Conservation (phyloP, 2,329 filamentous ascomycete species). For the Bipolaris zeicola region DNA sequence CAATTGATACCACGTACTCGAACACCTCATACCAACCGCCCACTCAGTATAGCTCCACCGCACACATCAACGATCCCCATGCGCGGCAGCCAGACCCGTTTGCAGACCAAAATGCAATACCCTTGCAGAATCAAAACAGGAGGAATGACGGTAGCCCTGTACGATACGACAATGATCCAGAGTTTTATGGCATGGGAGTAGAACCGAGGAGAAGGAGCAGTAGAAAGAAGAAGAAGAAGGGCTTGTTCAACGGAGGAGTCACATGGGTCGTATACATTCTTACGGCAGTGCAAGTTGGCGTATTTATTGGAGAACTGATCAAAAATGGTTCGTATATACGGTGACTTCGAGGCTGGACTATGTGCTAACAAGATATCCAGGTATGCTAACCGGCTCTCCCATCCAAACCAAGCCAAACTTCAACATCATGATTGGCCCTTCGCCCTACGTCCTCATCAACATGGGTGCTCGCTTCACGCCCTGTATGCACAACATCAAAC, state of each 20-base stretch:
- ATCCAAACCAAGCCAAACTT: constrained; percentile 83
- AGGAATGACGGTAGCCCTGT: constrained; percentile 45
- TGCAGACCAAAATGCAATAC: constrained; percentile 56
- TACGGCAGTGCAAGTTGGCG: constrained; percentile 74
- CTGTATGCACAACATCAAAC: constrained; percentile 86
- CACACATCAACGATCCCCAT: constrained; percentile 43
- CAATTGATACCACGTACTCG: constrained; percentile 61
- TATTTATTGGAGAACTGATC: constrained; percentile 88
- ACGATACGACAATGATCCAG: constrained; percentile 48
- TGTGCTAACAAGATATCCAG: constrained; percentile 50
- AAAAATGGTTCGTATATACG: constrained; percentile 69
- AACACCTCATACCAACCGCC: constrained; percentile 39
- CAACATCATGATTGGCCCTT: constrained; percentile 97
- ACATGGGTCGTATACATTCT: constrained; percentile 86
- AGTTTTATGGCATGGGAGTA: constrained; percentile 40
- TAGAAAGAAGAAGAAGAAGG: constrained; percentile 53
- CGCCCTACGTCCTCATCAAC: constrained; percentile 87
- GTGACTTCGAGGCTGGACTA: background rate
- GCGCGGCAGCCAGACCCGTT: constrained; percentile 58
- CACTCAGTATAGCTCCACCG: constrained; percentile 36
- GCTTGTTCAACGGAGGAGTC: constrained; percentile 63
- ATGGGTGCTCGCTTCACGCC: constrained; percentile 93
- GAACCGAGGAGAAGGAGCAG: constrained; percentile 18
- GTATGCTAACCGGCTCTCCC: constrained; percentile 75
- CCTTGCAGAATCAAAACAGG: constrained; percentile 51